Evolutionary conservation across 2,329 filamentous ascomycete species (phyloP).

Genomic region (Blastomyces emzantsi): DNA sequence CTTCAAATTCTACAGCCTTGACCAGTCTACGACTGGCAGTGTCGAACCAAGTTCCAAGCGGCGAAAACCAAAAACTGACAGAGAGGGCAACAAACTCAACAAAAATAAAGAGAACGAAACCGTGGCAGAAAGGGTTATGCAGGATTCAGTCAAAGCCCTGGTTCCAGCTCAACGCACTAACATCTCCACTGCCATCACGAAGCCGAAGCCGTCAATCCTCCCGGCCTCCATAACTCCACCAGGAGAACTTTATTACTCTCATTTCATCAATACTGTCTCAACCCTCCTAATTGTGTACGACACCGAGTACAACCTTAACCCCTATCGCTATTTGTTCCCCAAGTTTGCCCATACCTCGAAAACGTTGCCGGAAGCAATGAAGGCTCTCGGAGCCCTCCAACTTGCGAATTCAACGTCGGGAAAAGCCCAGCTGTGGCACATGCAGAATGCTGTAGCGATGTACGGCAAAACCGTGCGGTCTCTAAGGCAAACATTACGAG

Average conservation of each 20-base stretch:
- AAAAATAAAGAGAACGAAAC: not conserved
- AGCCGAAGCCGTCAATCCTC: not conserved
- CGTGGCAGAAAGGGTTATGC: not conserved
- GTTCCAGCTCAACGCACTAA: not conserved
- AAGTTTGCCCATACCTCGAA: slow-evolving; percentile 27
- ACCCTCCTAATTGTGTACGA: slow-evolving; percentile 31
- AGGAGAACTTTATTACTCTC: slow-evolving; percentile 29
- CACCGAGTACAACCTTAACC: slow-evolving; percentile 30
- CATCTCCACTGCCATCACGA: not conserved
- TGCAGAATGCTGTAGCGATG: slow-evolving; percentile 32
- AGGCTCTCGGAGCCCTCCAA: slow-evolving; percentile 34
- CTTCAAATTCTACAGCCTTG: slow-evolving; percentile 30
- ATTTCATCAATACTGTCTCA: slow-evolving; percentile 29
- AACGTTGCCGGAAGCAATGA: slow-evolving; percentile 32
- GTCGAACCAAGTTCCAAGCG: slow-evolving; percentile 15
- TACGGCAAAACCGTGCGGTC: slow-evolving; percentile 32
- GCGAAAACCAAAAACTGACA: not conserved
- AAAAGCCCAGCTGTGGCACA: slow-evolving; percentile 26
- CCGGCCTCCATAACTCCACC: slow-evolving; percentile 12
- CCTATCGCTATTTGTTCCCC: slow-evolving; percentile 29
- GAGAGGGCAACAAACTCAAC: not conserved
- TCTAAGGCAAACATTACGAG: slow-evolving; percentile 19
- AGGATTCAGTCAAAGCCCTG: not conserved
- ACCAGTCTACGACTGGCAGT: slow-evolving; percentile 16
- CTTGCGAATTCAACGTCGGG: slow-evolving; percentile 32